phyloP scores from a whole-genome alignment of 2,329 filamentous ascomycete genomes.

The Xenoacremonium recifei region DNA sequence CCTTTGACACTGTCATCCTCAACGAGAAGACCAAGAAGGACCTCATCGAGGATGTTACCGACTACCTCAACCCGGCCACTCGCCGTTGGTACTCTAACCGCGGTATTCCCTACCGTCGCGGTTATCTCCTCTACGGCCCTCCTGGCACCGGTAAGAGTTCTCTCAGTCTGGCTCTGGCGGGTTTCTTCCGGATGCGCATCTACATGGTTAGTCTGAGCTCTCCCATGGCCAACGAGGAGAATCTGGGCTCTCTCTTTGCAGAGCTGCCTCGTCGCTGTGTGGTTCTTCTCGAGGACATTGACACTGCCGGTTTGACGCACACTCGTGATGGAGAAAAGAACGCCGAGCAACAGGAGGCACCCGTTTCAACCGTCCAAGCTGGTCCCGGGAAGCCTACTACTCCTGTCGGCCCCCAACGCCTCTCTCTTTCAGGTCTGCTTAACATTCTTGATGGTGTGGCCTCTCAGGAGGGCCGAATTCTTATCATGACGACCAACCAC shows the following conservation, averaged over 20 bases:
- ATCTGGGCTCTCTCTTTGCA: slow-evolving; percentile 61
- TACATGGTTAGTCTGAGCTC: slow-evolving; percentile 72
- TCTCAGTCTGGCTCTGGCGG: slow-evolving; percentile 67
- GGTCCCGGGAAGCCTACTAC: slow-evolving; percentile 4
- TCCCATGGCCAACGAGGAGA: slow-evolving; percentile 61
- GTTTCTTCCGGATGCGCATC: slow-evolving; percentile 67
- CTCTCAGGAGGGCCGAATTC: slow-evolving; percentile 60
- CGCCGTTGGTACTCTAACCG: slow-evolving; percentile 79
- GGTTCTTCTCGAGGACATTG: slow-evolving; percentile 74
- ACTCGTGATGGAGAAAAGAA: slow-evolving; percentile 43
- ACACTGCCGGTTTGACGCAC: slow-evolving; percentile 68
- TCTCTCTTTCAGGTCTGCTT: slow-evolving; percentile 74
- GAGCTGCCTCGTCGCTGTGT: slow-evolving; percentile 68
- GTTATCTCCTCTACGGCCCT: slow-evolving; percentile 79
- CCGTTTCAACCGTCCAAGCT: slow-evolving; percentile 7
- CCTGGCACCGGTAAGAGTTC: slow-evolving; percentile 79
- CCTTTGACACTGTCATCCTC: slow-evolving; percentile 65
- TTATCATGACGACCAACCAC: slow-evolving; percentile 67
- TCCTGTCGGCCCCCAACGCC: slow-evolving; percentile 26
- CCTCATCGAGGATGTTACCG: slow-evolving; percentile 58
- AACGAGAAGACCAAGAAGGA: slow-evolving; percentile 58
- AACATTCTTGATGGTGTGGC: slow-evolving; percentile 78
- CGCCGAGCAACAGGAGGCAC: slow-evolving; percentile 18
- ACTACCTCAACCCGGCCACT: slow-evolving; percentile 62
- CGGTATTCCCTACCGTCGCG: slow-evolving; percentile 81